These are phyloP conservation scores for Stephania yunnanensis DNA, from an alignment of 164 flowering plant species.

Conservation along the genomic window DNA sequence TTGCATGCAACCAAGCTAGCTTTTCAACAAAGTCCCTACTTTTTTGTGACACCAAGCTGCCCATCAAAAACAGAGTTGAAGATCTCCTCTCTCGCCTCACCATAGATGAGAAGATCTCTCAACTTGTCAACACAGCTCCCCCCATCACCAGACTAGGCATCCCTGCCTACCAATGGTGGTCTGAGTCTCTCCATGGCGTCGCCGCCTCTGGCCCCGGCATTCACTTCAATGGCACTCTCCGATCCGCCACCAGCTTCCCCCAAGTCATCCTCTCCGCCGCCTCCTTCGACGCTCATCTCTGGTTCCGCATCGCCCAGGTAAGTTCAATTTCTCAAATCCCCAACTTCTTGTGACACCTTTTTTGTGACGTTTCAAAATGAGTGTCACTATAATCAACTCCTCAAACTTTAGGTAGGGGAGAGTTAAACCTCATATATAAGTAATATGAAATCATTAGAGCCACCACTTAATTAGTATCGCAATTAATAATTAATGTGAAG, in stretches of 20 bases:
- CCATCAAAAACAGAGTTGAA: constrained; percentile 41
- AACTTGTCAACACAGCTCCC: constrained; percentile 63
- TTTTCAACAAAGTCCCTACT: constrained; percentile 37
- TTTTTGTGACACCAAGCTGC: constrained; percentile 53
- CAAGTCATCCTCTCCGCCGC: constrained; percentile 85
- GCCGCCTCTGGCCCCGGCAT: constrained; percentile 42
- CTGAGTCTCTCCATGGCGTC: constrained; percentile 74
- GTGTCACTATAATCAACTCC: too few relatives aligned
- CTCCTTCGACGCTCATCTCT: constrained; percentile 54
- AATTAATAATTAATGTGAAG: too few relatives aligned
- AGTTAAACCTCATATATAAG: too few relatives aligned
- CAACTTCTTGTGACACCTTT: not conserved
- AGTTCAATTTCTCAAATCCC: not conserved
- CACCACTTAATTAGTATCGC: too few relatives aligned
- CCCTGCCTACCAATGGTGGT: constrained; percentile 89
- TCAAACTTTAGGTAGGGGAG: too few relatives aligned
- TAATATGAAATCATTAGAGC: too few relatives aligned
- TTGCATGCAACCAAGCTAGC: constrained; percentile 47
- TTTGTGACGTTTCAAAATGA: too few relatives aligned
- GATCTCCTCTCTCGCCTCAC: constrained; percentile 77
- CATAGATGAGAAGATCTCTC: constrained; percentile 74
- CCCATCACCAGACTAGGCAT: constrained; percentile 70
- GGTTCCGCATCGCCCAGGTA: constrained; percentile 84
- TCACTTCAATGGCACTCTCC: constrained; percentile 40
- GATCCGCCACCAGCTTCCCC: constrained; percentile 76